These are phyloP conservation scores for Aspergillus texensis DNA, from an alignment of 2,329 filamentous ascomycete genomes.

Conservation along the genomic window DNA sequence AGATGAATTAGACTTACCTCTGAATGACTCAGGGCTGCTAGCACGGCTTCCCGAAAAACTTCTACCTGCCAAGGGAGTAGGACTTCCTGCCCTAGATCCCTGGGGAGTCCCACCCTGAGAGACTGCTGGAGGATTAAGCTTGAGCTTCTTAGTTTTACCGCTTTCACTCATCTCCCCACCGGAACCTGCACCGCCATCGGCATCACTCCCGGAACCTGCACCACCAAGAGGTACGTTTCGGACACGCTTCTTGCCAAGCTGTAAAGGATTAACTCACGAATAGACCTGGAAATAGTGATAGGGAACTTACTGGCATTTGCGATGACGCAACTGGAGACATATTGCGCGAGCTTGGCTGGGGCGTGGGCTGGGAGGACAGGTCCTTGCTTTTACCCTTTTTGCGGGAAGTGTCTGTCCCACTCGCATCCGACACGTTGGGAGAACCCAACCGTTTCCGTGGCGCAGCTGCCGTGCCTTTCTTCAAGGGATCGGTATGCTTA, in stretches of 20 bases:
- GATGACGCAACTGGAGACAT: conserved; percentile 64
- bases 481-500: conserved; percentile 55
- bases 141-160: conserved; percentile 52
- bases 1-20: conserved; percentile 25
- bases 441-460: conserved; percentile 82
- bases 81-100: conserved; percentile 53
- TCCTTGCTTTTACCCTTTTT: conserved; percentile 78
- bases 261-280: conserved; percentile 6
- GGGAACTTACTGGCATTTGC: conserved; percentile 50
- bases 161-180: conserved; percentile 51
- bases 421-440: conserved; percentile 84
- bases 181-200: conserved; percentile 55
- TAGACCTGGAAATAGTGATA: not conserved
- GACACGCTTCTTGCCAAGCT: conserved; percentile 57
- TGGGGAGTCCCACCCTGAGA: conserved; percentile 48
- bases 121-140: conserved; percentile 44
- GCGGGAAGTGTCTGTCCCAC: conserved; percentile 83
- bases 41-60: conserved; percentile 40
- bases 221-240: conserved; percentile 34
- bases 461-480: conserved; percentile 55
- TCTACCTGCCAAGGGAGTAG: conserved; percentile 34
- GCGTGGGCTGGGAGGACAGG: conserved; percentile 31
- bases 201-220: conserved; percentile 58
- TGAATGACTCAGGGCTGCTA: conserved; percentile 41
- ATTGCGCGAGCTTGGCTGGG: conserved; percentile 58